Conservation (phyloP, 2,329 filamentous ascomycete species). For the Penicillium frequentans region DNA sequence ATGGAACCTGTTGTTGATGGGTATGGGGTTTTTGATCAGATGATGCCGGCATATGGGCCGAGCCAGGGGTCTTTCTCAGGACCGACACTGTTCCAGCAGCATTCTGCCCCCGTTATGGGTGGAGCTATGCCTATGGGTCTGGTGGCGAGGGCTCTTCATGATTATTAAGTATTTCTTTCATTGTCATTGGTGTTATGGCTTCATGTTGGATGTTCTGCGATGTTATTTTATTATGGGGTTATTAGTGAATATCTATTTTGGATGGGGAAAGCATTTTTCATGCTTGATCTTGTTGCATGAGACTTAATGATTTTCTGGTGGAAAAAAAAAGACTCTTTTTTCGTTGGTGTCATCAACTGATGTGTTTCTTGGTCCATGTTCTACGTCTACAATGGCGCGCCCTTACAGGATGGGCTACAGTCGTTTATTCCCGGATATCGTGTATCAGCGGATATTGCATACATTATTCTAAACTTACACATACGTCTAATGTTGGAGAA, state of each 20-base stretch:
- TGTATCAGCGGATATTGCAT: neutral
- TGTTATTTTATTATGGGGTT: neutral
- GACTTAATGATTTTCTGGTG: neutral
- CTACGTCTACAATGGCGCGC: too few species aligned
- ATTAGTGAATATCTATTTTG: neutral
- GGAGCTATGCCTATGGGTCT: constrained; percentile 25
- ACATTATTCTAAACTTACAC: neutral
- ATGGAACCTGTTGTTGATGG: constrained; percentile 27
- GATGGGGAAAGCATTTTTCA: neutral
- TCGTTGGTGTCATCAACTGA: too few species aligned
- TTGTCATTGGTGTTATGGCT: neutral
- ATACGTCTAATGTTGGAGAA: too few species aligned
- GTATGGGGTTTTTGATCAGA: constrained; percentile 26
- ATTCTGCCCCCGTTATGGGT: constrained; percentile 14
- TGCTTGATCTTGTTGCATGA: neutral
- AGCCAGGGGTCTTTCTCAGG: constrained; percentile 16
- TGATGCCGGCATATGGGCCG: constrained; percentile 22
- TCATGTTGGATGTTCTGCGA: neutral
- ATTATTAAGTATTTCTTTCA: constrained; percentile 7
- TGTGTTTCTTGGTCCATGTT: too few species aligned
- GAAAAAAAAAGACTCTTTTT: neutral
- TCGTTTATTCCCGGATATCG: neutral
- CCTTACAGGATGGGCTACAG: neutral
- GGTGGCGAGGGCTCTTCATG: constrained; percentile 25
- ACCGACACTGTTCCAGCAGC: constrained; percentile 20